Conservation (phyloP, 2,329 filamentous ascomycete species). For the Ophiostoma sp. region DNA sequence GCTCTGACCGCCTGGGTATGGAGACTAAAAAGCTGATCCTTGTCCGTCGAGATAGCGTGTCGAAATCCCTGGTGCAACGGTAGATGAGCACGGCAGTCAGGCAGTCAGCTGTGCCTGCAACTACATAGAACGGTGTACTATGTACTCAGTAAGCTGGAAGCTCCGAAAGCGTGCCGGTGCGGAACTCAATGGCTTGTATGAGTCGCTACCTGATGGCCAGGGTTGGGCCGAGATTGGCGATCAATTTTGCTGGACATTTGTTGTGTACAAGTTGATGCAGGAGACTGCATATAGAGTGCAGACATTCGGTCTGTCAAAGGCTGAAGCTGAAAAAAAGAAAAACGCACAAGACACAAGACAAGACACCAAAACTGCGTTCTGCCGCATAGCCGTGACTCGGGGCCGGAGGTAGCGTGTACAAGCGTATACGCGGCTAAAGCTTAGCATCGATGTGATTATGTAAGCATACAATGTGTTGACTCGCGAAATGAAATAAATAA, state of each 20-base stretch:
- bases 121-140: too few species aligned
- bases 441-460: background rate
- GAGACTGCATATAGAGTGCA: background rate
- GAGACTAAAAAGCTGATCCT: background rate
- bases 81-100: background rate
- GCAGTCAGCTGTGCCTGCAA: too few species aligned
- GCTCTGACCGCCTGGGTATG: background rate
- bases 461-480: background rate
- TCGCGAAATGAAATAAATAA: too few species aligned
- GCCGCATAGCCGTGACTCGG: constrained; percentile 7
- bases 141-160: background rate
- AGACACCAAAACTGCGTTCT: background rate
- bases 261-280: background rate
- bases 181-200: background rate
- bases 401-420: background rate
- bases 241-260: background rate
- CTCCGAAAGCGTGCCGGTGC: constrained; percentile 10
- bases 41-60: constrained; percentile 1
- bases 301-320: background rate
- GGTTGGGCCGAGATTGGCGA: background rate
- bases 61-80: background rate
- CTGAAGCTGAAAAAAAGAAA: background rate
- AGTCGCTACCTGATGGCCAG: background rate
- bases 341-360: background rate
- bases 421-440: constrained; percentile 1